Base-by-base conservation (phyloP, 192 early-diverging fungal genomes). In the Backusella macrospora region DNA sequence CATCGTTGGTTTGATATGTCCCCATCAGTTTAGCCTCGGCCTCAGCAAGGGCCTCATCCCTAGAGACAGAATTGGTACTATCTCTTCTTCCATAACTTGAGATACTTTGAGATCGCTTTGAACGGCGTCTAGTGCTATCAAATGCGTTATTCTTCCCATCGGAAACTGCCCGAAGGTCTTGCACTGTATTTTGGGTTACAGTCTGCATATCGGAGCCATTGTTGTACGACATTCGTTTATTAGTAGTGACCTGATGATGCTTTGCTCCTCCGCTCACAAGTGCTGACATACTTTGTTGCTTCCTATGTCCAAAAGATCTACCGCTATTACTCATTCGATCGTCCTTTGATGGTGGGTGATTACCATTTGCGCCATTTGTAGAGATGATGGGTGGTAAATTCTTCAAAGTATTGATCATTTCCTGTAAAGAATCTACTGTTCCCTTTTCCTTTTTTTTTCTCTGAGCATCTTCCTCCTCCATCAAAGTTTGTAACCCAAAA, bases 361-460 rank as follows among this genome's bases (percentile, higher is more conserved):
- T 44, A 59, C 52, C 52, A 59, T 26, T 59, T 26, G 52, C 13
- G 26, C 52, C 52, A 23, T 59, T 59, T 10, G 64, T 44, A 13
- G 71, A 40, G 12, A 43, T 73, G 47, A 75, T 79, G 6, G 81
- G 75, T 43, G 87, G 85, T 6, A 88, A 65, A 45, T 65, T 77
- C 62, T 85, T 86, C 16, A 88, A 73, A 34, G 77, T 81, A 29
- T 78, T 82, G 65, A 88, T 88, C 44, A 86, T 86, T 46, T 84
- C 76, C 62, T 84, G 81, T 42, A 88, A 48, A 29, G 85, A 85
- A 63, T 84, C 74, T 9, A 88, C 69, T 4, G 84, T 76, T 40
- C 75, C 82, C 6, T 80, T 77, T 42, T 78, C 73, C 55, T 79
- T 77, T 49, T 84, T 77, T 44, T 49, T 44, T n/a, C 62, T 63